phyloP scores from a whole-genome alignment of 345 rosid genomes.

The Capsella bursapastoris region DNA sequence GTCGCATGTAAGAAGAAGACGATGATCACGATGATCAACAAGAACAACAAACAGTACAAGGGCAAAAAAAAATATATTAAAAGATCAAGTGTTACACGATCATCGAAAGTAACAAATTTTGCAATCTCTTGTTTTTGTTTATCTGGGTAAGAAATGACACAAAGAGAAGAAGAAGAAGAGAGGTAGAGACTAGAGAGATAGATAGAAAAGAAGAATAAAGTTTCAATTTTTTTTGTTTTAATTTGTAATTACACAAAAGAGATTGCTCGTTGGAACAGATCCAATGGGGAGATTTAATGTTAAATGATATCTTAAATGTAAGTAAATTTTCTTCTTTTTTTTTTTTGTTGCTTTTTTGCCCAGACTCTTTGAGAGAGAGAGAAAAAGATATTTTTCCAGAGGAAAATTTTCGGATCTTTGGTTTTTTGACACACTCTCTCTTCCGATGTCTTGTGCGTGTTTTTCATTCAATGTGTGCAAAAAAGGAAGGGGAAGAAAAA shows the following conservation, averaged over 20 bases:
- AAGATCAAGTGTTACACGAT: not conserved
- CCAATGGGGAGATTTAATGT: constrained; percentile 38
- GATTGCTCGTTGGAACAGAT: constrained; percentile 22
- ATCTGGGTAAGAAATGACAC: not conserved
- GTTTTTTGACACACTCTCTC: constrained; percentile 25
- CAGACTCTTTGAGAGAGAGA: not conserved
- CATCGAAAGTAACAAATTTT: not conserved
- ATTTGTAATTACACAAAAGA: not conserved
- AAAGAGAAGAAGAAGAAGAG: constrained; percentile 20
- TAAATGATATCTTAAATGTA: constrained; percentile 43
- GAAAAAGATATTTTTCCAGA: constrained; percentile 15
- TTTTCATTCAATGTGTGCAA: constrained; percentile 17
- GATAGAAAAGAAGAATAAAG: not conserved
- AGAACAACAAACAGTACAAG: not conserved
- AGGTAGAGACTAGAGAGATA: constrained; percentile 1
- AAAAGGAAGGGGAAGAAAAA: not conserved
- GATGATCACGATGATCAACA: constrained; percentile 36
- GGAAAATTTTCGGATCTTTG: constrained; percentile 36
- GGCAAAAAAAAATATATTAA: not conserved
- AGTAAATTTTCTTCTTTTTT: constrained; percentile 31
- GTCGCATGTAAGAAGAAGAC: constrained; percentile 39
- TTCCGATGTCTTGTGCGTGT: constrained; percentile 41
- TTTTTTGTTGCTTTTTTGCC: not conserved
- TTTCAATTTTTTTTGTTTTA: not conserved
- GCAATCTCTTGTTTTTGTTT: not conserved